phyloP scores from a whole-genome alignment of 352 stramenopile genomes.

The Phytophthora kernoviae region DNA sequence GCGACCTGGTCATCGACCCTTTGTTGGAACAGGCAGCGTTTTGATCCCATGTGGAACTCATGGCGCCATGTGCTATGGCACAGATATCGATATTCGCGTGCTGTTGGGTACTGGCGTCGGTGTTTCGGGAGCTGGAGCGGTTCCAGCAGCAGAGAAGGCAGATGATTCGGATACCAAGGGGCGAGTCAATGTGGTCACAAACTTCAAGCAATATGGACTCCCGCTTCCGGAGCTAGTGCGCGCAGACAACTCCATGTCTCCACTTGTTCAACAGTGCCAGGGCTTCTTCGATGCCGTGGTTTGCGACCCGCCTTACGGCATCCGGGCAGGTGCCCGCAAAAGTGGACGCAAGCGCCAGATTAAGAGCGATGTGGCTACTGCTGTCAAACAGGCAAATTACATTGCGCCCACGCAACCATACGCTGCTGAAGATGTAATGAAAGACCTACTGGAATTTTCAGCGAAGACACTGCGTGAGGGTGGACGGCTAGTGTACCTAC shows the following conservation, averaged over 20 bases:
- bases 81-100: slow-evolving; percentile 97
- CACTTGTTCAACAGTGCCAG: slow-evolving; percentile 50
- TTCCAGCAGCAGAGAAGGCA: slow-evolving; percentile 7
- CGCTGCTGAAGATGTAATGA: slow-evolving; percentile 96
- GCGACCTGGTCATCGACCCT: slow-evolving; percentile 93
- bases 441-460: slow-evolving; percentile 94
- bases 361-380: slow-evolving; percentile 29
- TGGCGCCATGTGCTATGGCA: slow-evolving; percentile 94
- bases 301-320: slow-evolving; percentile 94
- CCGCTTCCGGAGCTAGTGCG: slow-evolving; percentile 94
- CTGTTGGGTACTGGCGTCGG: slow-evolving; percentile 90
- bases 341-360: slow-evolving; percentile 73
- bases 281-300: slow-evolving; percentile 91
- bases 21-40: slow-evolving; percentile 97
- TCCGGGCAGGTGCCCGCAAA: slow-evolving; percentile 93
- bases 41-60: slow-evolving; percentile 94
- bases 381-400: slow-evolving; percentile 86
- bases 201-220: slow-evolving; percentile 94
- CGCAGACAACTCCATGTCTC: slow-evolving; percentile 88
- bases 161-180: slow-evolving; percentile 17
- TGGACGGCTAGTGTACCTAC: slow-evolving; percentile 86
- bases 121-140: slow-evolving; percentile 42
- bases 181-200: slow-evolving; percentile 82
- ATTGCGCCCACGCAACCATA: slow-evolving; percentile 97
- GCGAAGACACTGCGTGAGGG: slow-evolving; percentile 74